phyloP scores from a whole-genome alignment of 2,329 filamentous ascomycete species.

The Penicillium polonicum region DNA sequence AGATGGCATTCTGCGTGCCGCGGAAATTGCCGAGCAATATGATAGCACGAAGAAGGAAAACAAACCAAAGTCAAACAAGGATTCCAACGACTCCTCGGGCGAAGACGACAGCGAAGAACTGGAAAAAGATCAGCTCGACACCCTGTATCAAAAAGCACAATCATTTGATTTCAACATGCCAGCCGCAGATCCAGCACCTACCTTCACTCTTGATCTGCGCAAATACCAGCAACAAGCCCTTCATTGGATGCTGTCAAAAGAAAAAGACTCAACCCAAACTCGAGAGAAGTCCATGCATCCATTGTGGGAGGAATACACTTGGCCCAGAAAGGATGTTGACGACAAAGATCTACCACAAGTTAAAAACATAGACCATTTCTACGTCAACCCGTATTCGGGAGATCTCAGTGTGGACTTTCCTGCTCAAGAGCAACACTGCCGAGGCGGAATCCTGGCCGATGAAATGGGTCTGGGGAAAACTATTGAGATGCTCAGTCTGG shows the following conservation, averaged over 20 bases:
- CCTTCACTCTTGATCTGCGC: slow-evolving; percentile 78
- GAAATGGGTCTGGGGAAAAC: slow-evolving; percentile 98
- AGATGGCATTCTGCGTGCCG: slow-evolving; percentile 81
- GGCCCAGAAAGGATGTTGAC: slow-evolving; percentile 84
- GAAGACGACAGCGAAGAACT: slow-evolving; percentile 88
- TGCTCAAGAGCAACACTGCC: slow-evolving; percentile 87
- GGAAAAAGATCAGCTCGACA: slow-evolving; percentile 92
- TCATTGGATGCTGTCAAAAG: slow-evolving; percentile 94
- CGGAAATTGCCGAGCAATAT: slow-evolving; percentile 77
- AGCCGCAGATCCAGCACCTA: slow-evolving; percentile 75
- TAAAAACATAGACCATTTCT: slow-evolving; percentile 71
- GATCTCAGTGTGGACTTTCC: slow-evolving; percentile 91
- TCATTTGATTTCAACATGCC: slow-evolving; percentile 94
- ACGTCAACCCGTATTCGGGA: slow-evolving; percentile 95
- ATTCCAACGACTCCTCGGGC: slow-evolving; percentile 49
- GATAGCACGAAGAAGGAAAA: slow-evolving; percentile 59
- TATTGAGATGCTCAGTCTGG: slow-evolving; percentile 93
- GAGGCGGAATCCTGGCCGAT: slow-evolving; percentile 90
- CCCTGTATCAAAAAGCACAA: slow-evolving; percentile 91
- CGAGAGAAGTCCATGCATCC: slow-evolving; percentile 88
- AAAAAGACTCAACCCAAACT: slow-evolving; percentile 71
- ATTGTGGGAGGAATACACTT: slow-evolving; percentile 92
- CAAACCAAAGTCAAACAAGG: slow-evolving; percentile 34
- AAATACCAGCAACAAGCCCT: slow-evolving; percentile 95
- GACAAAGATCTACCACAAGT: slow-evolving; percentile 70